Evolutionary conservation across 1,284 basidiomycete genomes (phyloP), one percentile per base, ranked within the genome.

Genomic region (Leccinum pachyderme): DNA sequence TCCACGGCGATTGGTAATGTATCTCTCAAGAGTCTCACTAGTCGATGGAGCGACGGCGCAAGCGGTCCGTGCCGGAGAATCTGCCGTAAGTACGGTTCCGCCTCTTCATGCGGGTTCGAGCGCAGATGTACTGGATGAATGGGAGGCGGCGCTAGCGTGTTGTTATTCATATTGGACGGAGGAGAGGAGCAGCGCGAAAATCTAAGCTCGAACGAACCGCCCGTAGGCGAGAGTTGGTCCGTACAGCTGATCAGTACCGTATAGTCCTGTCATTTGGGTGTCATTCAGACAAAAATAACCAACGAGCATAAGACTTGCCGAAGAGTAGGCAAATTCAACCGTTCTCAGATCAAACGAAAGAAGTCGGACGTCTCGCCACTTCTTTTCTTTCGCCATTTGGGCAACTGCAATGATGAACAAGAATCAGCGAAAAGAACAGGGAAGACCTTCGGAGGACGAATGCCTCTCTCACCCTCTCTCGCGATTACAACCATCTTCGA

Each of bases 401-500:
- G 87, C 89, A 41, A 95, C 91, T 92, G 61, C 13, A 39, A 22
- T 49, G 53, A 35, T 22, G 49, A 39, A 56, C 5, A 7, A 4
- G 18, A 13, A 39, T 39, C 18, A 39, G 37, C 18, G 2, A 39
- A 22, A 39, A 39, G 35, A 18, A 5, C 35, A 18, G 35, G 18
- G 18, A 22, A 7, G 18, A 11, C 37, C 37, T 3, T 22, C 18
- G 9, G 37, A 39, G 37, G 37, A n/a, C 18, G 2, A 51, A 15
- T 7, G 11, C 64, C 74, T 61, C 64, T 7, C 37, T 39, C 22
- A 88, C 91, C 83, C 77, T 95, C 91, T 60, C 92, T 82, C 6
- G 93, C 92, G 55, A 97, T 92, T 39, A 94, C 89, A 15, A 94
- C 89, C 80, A 95, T 91, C 72, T 93, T 95, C 37, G 90, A 91